These are phyloP conservation scores for Rutidosis leptorrhynchoides DNA, from an alignment of 129 eudicot genomes.

Conservation along the genomic window DNA sequence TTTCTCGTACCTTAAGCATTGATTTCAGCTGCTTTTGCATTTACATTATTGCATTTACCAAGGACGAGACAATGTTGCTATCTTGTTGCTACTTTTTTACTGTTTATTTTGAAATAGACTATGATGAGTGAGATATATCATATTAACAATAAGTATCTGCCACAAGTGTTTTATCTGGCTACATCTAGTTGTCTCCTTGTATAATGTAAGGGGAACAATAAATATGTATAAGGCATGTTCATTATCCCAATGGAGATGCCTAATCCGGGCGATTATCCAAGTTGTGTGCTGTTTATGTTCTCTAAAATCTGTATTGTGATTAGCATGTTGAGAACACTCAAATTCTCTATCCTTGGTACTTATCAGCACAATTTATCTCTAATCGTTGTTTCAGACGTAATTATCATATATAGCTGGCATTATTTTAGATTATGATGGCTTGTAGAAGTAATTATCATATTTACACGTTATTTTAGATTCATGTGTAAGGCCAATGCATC, in stretches of 20 bases:
- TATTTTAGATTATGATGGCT: background rate
- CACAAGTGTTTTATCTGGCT: background rate
- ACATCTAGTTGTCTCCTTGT: background rate
- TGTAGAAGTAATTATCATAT: no score
- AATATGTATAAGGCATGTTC: background rate
- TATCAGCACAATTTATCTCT: background rate
- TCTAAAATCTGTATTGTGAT: background rate
- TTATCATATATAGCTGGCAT: background rate
- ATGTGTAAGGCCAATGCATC: constrained; percentile 5
- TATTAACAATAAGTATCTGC: background rate
- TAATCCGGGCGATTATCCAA: background rate
- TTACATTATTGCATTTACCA: background rate
- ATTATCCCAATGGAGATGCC: background rate
- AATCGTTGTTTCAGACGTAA: background rate
- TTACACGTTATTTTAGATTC: no score
- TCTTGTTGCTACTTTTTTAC: background rate
- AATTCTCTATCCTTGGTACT: background rate
- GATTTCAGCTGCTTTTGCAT: constrained; percentile 17
- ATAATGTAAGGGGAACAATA: background rate
- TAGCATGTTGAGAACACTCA: background rate
- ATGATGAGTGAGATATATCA: background rate
- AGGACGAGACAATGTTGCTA: background rate
- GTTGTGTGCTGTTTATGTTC: background rate
- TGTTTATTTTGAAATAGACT: background rate
- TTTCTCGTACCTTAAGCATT: constrained; percentile 9